A percentile compares a stretch with the other conserved stretches of the same genome.
Evolutionary conservation across 2,329 filamentous ascomycete genomes (phyloP).

Genomic region (Drechslerella coelobrocha): DNA sequence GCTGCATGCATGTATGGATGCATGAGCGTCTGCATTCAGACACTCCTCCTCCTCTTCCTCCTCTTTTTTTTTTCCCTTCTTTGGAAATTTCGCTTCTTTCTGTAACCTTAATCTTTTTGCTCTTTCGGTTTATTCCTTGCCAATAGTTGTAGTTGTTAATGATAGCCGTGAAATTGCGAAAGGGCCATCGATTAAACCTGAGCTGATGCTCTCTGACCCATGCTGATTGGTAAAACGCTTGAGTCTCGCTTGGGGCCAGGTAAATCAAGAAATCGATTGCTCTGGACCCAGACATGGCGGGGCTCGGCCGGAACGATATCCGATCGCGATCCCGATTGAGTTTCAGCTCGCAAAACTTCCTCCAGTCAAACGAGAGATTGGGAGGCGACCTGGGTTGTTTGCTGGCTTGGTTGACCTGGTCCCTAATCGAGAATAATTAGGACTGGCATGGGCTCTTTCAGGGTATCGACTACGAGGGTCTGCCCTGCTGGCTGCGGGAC

Average conservation of each 20-base stretch:
- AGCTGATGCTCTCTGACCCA: not conserved
- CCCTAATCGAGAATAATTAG: not conserved
- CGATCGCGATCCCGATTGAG: conserved; percentile 8
- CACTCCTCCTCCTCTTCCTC: not conserved
- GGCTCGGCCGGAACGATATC: conserved; percentile 1
- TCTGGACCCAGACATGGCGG: conserved; percentile 3
- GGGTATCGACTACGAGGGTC: too few relatives aligned
- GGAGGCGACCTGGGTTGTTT: not conserved
- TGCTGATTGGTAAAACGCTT: not conserved
- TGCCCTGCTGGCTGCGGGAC: too few relatives aligned
- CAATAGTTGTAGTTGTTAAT: too few relatives aligned
- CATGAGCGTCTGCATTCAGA: not conserved
- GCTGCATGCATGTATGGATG: not conserved
- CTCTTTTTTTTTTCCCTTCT: not conserved
- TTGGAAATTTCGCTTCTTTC: too few relatives aligned
- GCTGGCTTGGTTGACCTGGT: not conserved
- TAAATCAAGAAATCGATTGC: conserved; percentile 4
- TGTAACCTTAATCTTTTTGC: not conserved
- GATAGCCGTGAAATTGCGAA: conserved; percentile 7
- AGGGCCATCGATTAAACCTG: not conserved
- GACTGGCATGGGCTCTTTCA: too few relatives aligned
- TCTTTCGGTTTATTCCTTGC: not conserved
- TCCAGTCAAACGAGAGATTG: too few relatives aligned
- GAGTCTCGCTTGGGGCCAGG: too few relatives aligned
- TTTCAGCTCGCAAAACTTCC: not conserved